phyloP scores from a whole-genome alignment of 148 eudicot genomes.

The Agrostemma githago region DNA sequence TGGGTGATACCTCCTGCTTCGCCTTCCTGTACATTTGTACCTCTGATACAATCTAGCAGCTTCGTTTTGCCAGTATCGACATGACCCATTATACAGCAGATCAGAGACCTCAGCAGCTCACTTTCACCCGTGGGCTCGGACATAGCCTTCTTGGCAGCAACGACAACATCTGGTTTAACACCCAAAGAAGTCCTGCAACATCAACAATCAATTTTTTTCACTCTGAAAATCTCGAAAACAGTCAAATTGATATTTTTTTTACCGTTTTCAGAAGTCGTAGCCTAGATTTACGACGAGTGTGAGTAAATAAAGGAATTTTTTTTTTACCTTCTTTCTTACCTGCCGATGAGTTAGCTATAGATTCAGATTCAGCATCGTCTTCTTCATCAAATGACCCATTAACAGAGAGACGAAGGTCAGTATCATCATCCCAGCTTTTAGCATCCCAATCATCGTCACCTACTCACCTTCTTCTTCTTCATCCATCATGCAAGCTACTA shows the following conservation, averaged over 20 bases:
- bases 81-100: slow-evolving; percentile 87
- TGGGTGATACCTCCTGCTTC: slow-evolving; percentile 98
- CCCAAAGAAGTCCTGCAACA: slow-evolving; percentile 21
- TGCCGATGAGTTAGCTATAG: slow-evolving; percentile 40
- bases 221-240: no score
- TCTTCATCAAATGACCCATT: slow-evolving; percentile 77
- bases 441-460: slow-evolving; percentile 98
- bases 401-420: slow-evolving; percentile 59
- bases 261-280: no score
- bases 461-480: slow-evolving; percentile 35
- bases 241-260: no score
- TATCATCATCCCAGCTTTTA: slow-evolving; percentile 92
- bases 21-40: slow-evolving; percentile 87
- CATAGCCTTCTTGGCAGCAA: slow-evolving; percentile 20
- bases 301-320: background rate
- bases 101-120: slow-evolving; percentile 65
- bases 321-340: slow-evolving; percentile 36
- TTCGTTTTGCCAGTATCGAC: slow-evolving; percentile 88
- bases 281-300: no score
- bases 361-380: slow-evolving; percentile 41
- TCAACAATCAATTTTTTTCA: slow-evolving; percentile 23
- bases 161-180: slow-evolving; percentile 17
- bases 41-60: slow-evolving; percentile 71
- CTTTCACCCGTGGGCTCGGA: slow-evolving; percentile 28
- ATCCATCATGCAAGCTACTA: background rate